Conservation (phyloP, 2,329 filamentous ascomycete genomes). For the Pseudogymnoascus sp. region DNA sequence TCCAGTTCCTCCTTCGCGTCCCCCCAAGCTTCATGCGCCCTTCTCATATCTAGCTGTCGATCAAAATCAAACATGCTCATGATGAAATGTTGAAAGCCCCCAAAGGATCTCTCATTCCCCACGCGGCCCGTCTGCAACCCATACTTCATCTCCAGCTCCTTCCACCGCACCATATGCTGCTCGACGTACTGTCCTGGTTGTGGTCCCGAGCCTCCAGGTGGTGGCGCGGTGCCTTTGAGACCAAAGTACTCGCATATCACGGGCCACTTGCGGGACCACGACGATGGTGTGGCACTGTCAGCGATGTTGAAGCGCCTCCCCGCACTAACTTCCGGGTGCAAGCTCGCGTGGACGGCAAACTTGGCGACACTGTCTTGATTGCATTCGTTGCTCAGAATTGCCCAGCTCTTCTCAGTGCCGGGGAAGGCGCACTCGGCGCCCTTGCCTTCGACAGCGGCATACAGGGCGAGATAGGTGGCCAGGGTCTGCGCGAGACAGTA, state of each 20-base stretch:
- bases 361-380: constrained; percentile 32
- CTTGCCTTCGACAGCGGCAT: constrained; percentile 29
- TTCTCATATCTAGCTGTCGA: constrained; percentile 35
- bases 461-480: constrained; percentile 32
- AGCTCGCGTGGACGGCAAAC: constrained; percentile 34
- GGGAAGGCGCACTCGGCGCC: constrained; percentile 31
- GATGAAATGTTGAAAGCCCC: neutral
- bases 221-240: constrained; percentile 32
- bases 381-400: constrained; percentile 29
- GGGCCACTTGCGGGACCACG: constrained; percentile 38
- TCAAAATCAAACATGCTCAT: constrained; percentile 32
- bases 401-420: constrained; percentile 29
- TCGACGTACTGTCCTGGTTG: constrained; percentile 22
- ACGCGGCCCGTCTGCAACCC: neutral
- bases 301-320: constrained; percentile 36
- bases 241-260: constrained; percentile 39
- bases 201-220: constrained; percentile 23
- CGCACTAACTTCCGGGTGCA: constrained; percentile 32
- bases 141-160: no score
- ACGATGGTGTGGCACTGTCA: constrained; percentile 29
- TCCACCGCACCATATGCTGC: no score
- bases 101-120: neutral
- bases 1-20: constrained; percentile 35
- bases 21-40: constrained; percentile 28
- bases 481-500: constrained; percentile 36